These are phyloP conservation scores for Magnaporthiopsis incrustans DNA, from an alignment of 2,329 filamentous ascomycete genomes.

Conservation along the genomic window DNA sequence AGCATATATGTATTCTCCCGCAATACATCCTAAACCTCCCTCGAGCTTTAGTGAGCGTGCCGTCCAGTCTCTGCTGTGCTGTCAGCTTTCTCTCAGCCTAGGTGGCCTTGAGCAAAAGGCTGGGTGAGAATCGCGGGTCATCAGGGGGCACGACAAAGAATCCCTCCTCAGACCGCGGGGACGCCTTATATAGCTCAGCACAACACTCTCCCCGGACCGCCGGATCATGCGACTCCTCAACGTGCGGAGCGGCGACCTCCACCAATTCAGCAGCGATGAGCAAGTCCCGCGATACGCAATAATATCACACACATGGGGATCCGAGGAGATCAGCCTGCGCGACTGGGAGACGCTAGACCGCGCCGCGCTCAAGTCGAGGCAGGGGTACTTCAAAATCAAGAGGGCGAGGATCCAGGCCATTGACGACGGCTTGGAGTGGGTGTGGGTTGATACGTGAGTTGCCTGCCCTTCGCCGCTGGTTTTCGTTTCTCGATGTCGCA, in stretches of 20 bases:
- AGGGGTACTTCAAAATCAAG: slow-evolving; percentile 8
- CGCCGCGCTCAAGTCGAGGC: not conserved
- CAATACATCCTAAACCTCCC: not conserved
- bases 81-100: no score
- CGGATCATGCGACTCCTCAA: slow-evolving; percentile 6
- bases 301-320: slow-evolving; percentile 11
- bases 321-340: slow-evolving; percentile 12
- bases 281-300: slow-evolving; percentile 9
- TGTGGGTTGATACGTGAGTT: slow-evolving; percentile 8
- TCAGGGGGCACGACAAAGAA: no score
- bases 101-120: not conserved
- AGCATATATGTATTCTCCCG: not conserved
- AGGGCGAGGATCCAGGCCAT: slow-evolving; percentile 3
- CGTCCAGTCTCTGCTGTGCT: not conserved
- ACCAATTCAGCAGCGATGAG: not conserved
- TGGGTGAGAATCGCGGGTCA: not conserved
- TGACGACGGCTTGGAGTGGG: slow-evolving; percentile 7
- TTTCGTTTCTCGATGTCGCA: not conserved
- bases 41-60: not conserved
- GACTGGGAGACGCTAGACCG: slow-evolving; percentile 4
- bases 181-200: no score
- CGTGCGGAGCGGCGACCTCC: slow-evolving; percentile 3
- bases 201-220: no score
- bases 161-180: no score
- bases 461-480: not conserved